Conservation (phyloP, 129 eudicot genomes). For the Dittrichia graveolens region DNA sequence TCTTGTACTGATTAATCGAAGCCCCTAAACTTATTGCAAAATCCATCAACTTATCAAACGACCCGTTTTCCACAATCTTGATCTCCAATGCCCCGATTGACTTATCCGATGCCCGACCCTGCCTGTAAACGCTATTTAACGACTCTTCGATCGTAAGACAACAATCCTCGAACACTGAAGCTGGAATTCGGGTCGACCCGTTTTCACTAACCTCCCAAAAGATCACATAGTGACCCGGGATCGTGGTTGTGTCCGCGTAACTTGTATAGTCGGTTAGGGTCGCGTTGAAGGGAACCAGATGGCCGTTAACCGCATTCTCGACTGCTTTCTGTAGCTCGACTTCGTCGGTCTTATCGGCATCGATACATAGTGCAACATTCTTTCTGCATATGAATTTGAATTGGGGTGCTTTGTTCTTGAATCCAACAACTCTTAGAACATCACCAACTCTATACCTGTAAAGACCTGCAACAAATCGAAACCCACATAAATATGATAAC, state of each 20-base stretch:
- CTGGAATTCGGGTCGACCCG: constrained; percentile 29
- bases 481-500: neutral
- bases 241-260: constrained; percentile 48
- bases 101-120: constrained; percentile 51
- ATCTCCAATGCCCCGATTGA: constrained; percentile 69
- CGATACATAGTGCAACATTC: constrained; percentile 59
- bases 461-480: constrained; percentile 40
- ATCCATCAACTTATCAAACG: constrained; percentile 77
- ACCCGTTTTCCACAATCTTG: constrained; percentile 59
- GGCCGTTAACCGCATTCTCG: constrained; percentile 36
- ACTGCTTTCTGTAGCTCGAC: constrained; percentile 62
- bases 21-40: constrained; percentile 58
- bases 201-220: constrained; percentile 53
- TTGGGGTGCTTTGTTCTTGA: constrained; percentile 68
- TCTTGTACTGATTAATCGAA: constrained; percentile 67
- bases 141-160: constrained; percentile 56
- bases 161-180: constrained; percentile 50
- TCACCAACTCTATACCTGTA: constrained; percentile 69
- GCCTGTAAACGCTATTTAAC: constrained; percentile 62
- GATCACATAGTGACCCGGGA: constrained; percentile 69
- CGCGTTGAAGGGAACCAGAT: constrained; percentile 35
- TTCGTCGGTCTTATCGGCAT: constrained; percentile 63
- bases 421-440: constrained; percentile 58
- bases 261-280: constrained; percentile 62
- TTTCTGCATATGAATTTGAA: constrained; percentile 57